Percentiles rank a stretch among this genome's conserved stretches.
These are phyloP conservation scores for Salix viminalis DNA, from an alignment of 345 rosid genomes.

Conservation along the genomic window DNA sequence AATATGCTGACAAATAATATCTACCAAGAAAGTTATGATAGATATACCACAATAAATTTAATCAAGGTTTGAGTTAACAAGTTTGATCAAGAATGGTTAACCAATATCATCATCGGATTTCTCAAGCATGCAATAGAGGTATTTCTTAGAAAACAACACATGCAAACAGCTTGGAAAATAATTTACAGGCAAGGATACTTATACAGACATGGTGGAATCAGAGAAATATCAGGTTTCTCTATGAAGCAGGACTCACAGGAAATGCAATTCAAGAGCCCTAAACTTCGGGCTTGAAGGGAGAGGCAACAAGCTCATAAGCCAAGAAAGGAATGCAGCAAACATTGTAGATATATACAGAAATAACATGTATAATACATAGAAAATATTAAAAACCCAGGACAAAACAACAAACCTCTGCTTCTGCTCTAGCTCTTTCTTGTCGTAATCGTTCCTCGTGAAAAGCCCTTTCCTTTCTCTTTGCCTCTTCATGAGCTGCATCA, in stretches of 20 bases:
- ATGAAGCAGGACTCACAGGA: no score
- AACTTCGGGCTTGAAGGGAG: not conserved
- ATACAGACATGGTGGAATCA: no score
- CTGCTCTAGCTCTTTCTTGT: slow-evolving; percentile 77
- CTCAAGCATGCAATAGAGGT: not conserved
- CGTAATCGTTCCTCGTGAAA: slow-evolving; percentile 72
- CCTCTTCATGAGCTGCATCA: slow-evolving; percentile 88
- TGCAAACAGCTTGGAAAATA: no score
- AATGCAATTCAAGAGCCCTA: not conserved
- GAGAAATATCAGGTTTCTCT: no score
- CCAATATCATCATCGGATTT: not conserved
- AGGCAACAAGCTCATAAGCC: no score
- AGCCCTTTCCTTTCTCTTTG: slow-evolving; percentile 75
- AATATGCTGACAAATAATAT: not conserved
- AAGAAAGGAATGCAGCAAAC: no score
- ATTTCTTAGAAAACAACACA: not conserved
- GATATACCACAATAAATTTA: no score
- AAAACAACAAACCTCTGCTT: slow-evolving; percentile 69
- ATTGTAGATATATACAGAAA: no score
- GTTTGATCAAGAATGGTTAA: no score
- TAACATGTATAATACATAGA: not conserved
- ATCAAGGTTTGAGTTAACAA: no score
- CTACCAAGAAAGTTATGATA: not conserved
- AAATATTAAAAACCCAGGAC: not conserved
- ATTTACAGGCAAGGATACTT: no score